Evolutionary conservation across 2,329 filamentous ascomycete genomes (phyloP).

Genomic region (Nemania abortiva): DNA sequence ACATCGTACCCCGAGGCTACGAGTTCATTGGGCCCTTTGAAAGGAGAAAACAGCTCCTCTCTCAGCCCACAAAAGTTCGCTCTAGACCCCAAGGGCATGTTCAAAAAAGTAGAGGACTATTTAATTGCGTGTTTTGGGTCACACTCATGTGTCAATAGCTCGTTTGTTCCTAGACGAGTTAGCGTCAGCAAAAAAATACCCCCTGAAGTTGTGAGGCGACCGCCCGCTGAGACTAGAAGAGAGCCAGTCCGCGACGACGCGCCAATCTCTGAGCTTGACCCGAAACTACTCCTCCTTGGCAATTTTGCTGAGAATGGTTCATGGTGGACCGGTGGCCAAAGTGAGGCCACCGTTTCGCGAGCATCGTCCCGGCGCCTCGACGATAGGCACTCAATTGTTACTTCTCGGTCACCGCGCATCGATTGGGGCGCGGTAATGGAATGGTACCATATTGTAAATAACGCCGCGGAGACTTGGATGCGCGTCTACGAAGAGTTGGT

Average conservation of each 20-base stretch:
- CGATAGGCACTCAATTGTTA: conserved; percentile 59
- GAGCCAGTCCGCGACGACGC: conserved; percentile 53
- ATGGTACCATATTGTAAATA: conserved; percentile 80
- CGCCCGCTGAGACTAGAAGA: conserved; percentile 52
- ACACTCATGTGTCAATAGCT: conserved; percentile 79
- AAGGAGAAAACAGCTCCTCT: conserved; percentile 23
- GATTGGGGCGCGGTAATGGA: conserved; percentile 78
- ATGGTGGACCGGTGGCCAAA: conserved; percentile 80
- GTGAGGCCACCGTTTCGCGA: conserved; percentile 53
- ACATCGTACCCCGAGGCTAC: conserved; percentile 58
- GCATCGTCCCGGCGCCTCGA: conserved; percentile 53
- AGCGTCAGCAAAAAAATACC: conserved; percentile 48
- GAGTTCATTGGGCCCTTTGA: conserved; percentile 40
- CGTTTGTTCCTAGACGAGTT: conserved; percentile 71
- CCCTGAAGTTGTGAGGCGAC: conserved; percentile 49
- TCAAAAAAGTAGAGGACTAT: conserved; percentile 83
- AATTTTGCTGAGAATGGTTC: conserved; percentile 84
- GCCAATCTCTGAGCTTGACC: conserved; percentile 73
- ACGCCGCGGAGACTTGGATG: conserved; percentile 76
- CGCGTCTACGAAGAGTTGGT: conserved; percentile 68
- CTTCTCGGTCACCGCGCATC: conserved; percentile 73
- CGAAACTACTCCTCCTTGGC: conserved; percentile 79
- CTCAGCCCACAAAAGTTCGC: conserved; percentile 36
- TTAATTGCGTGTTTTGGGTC: conserved; percentile 76
- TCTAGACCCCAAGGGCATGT: conserved; percentile 69